phyloP scores from a whole-genome alignment of 305 asterid genomes.

The Solanum aculeatissimum region DNA sequence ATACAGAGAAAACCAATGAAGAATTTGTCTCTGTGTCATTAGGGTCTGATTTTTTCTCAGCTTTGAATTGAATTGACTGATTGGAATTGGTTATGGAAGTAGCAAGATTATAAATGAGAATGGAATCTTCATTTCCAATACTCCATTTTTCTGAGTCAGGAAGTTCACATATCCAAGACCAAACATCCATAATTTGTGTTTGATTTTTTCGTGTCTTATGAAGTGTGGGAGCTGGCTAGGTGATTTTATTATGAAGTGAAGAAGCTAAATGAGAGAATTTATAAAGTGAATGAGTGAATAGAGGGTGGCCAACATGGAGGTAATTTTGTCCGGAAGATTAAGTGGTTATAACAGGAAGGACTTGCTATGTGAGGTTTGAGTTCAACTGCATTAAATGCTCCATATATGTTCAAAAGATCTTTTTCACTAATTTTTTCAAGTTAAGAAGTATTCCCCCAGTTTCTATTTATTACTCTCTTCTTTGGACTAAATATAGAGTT shows the following conservation, averaged over 20 bases:
- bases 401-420: not conserved
- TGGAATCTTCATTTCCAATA: not conserved
- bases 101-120: constrained; percentile 38
- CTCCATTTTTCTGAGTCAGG: constrained; percentile 42
- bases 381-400: constrained; percentile 32
- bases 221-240: too few relatives aligned
- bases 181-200: constrained; percentile 42
- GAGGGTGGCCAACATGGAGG: constrained; percentile 32
- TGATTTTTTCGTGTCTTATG: not conserved
- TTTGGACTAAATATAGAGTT: too few relatives aligned
- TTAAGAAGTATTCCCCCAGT: too few relatives aligned
- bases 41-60: constrained; percentile 22
- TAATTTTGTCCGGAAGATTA: constrained; percentile 33
- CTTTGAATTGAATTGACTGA: constrained; percentile 37
- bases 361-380: constrained; percentile 27
- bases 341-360: constrained; percentile 20
- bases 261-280: not conserved
- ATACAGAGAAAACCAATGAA: constrained; percentile 29
- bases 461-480: too few relatives aligned
- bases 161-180: constrained; percentile 87
- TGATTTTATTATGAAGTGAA: too few relatives aligned
- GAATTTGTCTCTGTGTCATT: constrained; percentile 10
- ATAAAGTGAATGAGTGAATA: constrained; percentile 46
- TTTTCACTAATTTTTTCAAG: too few relatives aligned
- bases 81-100: constrained; percentile 11